Percentiles rank a stretch among this genome's conserved stretches.
Conservation (phyloP, 2,329 filamentous ascomycete species). For the Neurospora sp. region DNA sequence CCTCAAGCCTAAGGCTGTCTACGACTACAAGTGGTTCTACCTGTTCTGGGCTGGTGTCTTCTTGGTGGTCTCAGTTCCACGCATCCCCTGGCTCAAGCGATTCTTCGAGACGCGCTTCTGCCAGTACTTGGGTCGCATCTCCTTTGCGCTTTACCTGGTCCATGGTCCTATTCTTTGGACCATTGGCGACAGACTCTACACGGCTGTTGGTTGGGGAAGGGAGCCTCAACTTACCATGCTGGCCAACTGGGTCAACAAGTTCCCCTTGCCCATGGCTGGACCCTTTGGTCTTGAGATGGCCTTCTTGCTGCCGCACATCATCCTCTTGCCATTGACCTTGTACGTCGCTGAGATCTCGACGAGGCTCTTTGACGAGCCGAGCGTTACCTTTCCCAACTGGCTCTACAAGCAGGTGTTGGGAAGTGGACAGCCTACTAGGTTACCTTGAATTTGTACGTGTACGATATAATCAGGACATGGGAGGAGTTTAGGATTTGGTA, state of each 20-base stretch:
- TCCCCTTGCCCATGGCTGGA: constrained; percentile 43
- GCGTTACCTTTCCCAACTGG: constrained; percentile 49
- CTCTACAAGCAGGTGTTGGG: constrained; percentile 38
- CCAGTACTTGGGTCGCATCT: constrained; percentile 52
- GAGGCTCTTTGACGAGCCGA: constrained; percentile 46
- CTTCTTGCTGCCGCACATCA: constrained; percentile 47
- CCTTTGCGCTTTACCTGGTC: constrained; percentile 50
- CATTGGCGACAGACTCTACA: constrained; percentile 52
- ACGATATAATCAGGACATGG: not conserved
- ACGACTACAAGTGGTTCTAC: constrained; percentile 56
- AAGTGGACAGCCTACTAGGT: not conserved
- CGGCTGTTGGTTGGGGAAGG: constrained; percentile 45
- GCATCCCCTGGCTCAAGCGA: constrained; percentile 42
- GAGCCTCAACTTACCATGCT: constrained; percentile 38
- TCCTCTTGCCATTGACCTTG: constrained; percentile 48
- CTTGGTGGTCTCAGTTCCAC: constrained; percentile 43
- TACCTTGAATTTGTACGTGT: not conserved
- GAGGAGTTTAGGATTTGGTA: not conserved
- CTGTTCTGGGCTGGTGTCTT: constrained; percentile 51
- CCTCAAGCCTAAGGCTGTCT: constrained; percentile 53
- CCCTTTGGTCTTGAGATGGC: constrained; percentile 50
- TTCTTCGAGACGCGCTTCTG: constrained; percentile 49
- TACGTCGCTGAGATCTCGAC: constrained; percentile 47
- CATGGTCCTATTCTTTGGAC: constrained; percentile 52
- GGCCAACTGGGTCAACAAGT: constrained; percentile 45